These are phyloP conservation scores for Colletotrichum cereale DNA, from an alignment of 2,329 filamentous ascomycete genomes.

Conservation along the genomic window DNA sequence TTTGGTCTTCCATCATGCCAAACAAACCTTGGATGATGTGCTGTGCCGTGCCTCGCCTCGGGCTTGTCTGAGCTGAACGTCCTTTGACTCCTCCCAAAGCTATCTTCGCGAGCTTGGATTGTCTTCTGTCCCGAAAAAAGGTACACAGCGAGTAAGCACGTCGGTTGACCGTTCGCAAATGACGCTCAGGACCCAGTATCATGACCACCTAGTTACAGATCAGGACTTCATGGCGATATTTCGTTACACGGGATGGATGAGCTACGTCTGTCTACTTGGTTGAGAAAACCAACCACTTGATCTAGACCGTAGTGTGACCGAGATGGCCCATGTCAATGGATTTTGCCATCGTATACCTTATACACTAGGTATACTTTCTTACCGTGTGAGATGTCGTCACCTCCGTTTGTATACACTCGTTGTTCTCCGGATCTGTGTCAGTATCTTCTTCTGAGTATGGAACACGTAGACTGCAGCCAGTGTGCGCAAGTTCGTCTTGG, in stretches of 20 bases:
- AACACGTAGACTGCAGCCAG: not conserved
- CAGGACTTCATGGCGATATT: not conserved
- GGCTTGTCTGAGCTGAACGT: not conserved
- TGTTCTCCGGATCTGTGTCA: not conserved
- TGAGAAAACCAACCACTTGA: too few relatives aligned
- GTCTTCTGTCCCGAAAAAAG: not conserved
- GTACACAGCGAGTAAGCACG: not conserved
- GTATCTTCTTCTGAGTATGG: not conserved
- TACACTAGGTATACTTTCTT: not conserved
- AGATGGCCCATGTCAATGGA: not conserved
- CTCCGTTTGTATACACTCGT: not conserved
- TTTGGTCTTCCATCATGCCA: not conserved
- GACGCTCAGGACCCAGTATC: not conserved
- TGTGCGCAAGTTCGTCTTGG: not conserved
- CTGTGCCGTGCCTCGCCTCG: not conserved
- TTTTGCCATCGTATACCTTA: not conserved
- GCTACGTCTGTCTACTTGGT: not conserved
- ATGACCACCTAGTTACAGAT: not conserved
- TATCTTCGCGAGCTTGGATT: not conserved
- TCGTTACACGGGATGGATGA: not conserved
- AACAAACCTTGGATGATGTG: not conserved
- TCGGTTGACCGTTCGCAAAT: constrained; percentile 2
- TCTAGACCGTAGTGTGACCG: not conserved
- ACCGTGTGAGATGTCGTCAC: not conserved
- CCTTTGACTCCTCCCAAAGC: not conserved